These are phyloP conservation scores for Melanopsichium pennsylvanicum DNA, from an alignment of 1,284 basidiomycete species.

Conservation along the genomic window DNA sequence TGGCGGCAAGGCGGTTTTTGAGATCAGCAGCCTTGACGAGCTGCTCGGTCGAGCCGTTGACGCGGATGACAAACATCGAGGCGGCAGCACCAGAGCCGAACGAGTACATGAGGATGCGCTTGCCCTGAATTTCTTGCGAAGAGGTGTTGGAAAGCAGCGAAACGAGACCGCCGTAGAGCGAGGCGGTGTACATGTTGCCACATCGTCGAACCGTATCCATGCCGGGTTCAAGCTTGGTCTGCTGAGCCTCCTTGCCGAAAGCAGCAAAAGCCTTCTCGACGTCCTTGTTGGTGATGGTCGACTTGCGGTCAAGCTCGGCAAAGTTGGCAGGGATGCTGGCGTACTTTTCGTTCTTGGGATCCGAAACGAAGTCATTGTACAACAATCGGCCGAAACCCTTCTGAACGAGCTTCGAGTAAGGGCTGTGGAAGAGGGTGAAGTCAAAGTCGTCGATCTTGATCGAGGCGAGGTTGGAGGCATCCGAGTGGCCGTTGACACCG, in stretches of 20 bases:
- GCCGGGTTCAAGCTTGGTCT: constrained; percentile 59
- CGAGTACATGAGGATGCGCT: constrained; percentile 82
- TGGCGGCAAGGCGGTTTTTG: constrained; percentile 77
- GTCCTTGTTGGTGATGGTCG: constrained; percentile 81
- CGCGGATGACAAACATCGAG: constrained; percentile 84
- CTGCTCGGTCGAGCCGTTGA: constrained; percentile 83
- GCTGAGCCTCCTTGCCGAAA: constrained; percentile 49
- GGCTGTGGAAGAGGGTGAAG: constrained; percentile 82
- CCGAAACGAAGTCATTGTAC: constrained; percentile 89
- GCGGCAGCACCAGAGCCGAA: constrained; percentile 93
- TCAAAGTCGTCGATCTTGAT: constrained; percentile 82
- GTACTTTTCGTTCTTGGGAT: constrained; percentile 76
- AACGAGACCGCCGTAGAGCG: constrained; percentile 90
- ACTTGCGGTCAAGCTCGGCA: constrained; percentile 72
- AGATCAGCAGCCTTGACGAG: constrained; percentile 83
- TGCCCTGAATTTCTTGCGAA: constrained; percentile 59
- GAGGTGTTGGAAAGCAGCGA: constrained; percentile 66
- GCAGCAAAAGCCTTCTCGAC: constrained; percentile 78
- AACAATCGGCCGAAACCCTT: constrained; percentile 93
- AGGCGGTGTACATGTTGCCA: constrained; percentile 99
- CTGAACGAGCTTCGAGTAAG: constrained; percentile 97
- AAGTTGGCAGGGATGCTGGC: constrained; percentile 74
- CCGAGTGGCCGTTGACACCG: constrained; percentile 43
- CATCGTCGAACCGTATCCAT: constrained; percentile 63
- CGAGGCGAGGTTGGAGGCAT: constrained; percentile 45